phyloP scores from a whole-genome alignment of 164 flowering plant genomes.

The Malania oleifera region DNA sequence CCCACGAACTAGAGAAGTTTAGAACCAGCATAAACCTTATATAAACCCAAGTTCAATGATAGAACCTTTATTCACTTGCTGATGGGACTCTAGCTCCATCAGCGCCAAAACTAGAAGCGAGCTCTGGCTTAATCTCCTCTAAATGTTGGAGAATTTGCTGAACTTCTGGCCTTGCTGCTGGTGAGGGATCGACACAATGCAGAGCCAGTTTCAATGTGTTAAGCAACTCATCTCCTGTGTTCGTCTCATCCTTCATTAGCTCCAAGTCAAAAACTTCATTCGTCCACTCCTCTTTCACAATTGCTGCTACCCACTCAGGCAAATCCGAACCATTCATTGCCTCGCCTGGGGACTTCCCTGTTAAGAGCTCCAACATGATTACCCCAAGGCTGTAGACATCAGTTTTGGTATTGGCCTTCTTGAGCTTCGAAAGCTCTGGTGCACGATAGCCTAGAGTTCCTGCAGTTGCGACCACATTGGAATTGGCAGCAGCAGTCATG shows the following conservation, averaged over 20 bases:
- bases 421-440: slow-evolving; percentile 80
- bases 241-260: slow-evolving; percentile 61
- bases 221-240: slow-evolving; percentile 70
- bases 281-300: slow-evolving; percentile 96
- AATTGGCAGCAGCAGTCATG: slow-evolving; percentile 64
- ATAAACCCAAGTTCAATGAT: not conserved
- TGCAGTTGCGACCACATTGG: slow-evolving; percentile 72
- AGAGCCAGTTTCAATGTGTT: slow-evolving; percentile 79
- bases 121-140: slow-evolving; percentile 62
- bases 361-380: slow-evolving; percentile 78
- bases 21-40: not conserved
- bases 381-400: slow-evolving; percentile 98
- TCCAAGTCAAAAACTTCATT: slow-evolving; percentile 94
- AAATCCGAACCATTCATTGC: slow-evolving; percentile 65
- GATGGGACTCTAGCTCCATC: slow-evolving; percentile 15
- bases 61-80: slow-evolving; percentile 14
- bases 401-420: slow-evolving; percentile 67
- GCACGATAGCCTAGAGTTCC: slow-evolving; percentile 84
- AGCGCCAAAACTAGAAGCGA: slow-evolving; percentile 29
- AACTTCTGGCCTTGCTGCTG: slow-evolving; percentile 70
- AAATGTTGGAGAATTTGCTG: slow-evolving; percentile 68
- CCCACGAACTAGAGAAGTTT: slow-evolving; percentile 4
- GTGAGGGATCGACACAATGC: slow-evolving; percentile 87
- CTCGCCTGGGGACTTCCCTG: slow-evolving; percentile 90
- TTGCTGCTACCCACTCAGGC: slow-evolving; percentile 98